Evolutionary conservation across 139 green algal genomes (phyloP).

Genomic region (Prasinococcaceae sp.): DNA sequence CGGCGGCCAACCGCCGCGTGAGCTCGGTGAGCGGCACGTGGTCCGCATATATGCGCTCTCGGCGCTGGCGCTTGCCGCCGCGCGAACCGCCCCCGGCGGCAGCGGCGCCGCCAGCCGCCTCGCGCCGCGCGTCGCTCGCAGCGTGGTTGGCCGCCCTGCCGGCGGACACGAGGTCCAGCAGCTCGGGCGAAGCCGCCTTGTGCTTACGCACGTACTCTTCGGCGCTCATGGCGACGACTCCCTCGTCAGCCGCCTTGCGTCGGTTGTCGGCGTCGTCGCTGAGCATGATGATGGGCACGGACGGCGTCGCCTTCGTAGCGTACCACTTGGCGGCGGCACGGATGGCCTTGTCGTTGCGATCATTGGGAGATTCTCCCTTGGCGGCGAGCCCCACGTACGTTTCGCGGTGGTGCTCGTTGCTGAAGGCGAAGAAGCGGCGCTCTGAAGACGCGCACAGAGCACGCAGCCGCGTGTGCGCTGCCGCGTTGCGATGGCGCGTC

Average conservation of each 20-base stretch:
- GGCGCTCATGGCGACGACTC: constrained; percentile 42
- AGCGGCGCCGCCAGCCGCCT: constrained; percentile 4
- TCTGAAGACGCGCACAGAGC: constrained; percentile 28
- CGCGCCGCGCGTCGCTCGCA: constrained; percentile 7
- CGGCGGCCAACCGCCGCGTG: constrained; percentile 56
- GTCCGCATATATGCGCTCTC: constrained; percentile 55
- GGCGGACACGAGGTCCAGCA: constrained; percentile 45
- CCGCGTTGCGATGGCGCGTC: constrained; percentile 52
- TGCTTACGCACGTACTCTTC: constrained; percentile 13
- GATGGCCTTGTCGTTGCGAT: constrained; percentile 98
- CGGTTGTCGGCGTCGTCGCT: constrained; percentile 78
- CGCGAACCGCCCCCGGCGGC: neutral
- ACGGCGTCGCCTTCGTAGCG: neutral
- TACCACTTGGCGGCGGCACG: constrained; percentile 68
- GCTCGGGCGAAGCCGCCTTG: constrained; percentile 32
- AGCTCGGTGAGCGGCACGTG: constrained; percentile 54
- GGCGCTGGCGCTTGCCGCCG: constrained; percentile 36
- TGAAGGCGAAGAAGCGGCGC: constrained; percentile 87
- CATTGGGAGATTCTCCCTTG: constrained; percentile 71
- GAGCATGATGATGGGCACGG: constrained; percentile 51
- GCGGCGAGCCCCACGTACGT: constrained; percentile 14
- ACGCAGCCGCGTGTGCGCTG: constrained; percentile 60
- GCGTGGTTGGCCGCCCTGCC: too few species aligned
- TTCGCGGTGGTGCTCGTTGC: constrained; percentile 81
- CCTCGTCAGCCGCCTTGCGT: constrained; percentile 37